Conservation (phyloP, 352 stramenopile genomes). For the Pythium angustatum region DNA sequence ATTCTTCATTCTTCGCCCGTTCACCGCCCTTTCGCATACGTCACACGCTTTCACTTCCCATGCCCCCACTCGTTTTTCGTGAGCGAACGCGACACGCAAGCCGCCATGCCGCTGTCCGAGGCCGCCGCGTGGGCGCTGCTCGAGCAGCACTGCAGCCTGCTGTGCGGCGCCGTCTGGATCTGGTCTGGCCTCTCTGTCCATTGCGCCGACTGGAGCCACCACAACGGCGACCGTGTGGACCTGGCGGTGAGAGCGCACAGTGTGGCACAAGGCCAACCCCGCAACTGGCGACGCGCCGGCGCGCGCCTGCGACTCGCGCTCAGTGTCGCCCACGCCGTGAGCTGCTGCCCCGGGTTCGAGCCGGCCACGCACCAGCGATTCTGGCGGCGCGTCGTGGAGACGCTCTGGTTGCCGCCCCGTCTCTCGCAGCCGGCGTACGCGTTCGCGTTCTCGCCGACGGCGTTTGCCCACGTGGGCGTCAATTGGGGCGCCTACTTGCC, state of each 20-base stretch:
- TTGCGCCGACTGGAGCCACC: not conserved
- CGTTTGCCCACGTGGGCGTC: not conserved
- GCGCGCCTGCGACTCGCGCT: not conserved
- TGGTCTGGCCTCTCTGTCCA: not conserved
- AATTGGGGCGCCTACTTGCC: not conserved
- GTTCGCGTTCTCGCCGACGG: not conserved
- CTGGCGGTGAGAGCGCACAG: not conserved
- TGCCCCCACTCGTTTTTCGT: no score
- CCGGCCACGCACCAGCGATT: not conserved
- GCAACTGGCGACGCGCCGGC: not conserved
- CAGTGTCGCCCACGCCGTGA: not conserved
- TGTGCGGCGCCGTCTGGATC: not conserved
- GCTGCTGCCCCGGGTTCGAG: slow-evolving; percentile 11
- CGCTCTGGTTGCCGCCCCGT: not conserved
- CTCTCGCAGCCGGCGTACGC: not conserved
- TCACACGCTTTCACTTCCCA: no score
- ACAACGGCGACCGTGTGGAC: not conserved
- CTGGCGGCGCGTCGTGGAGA: not conserved
- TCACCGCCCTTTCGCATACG: no score
- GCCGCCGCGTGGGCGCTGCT: slow-evolving; percentile 1
- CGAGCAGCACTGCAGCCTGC: not conserved
- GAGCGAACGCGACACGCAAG: no score
- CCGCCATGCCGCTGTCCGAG: not conserved
- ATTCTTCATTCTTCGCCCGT: no score
- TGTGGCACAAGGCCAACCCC: not conserved